phyloP scores from a whole-genome alignment of 805 yeast species.

The Lachancea sp. region DNA sequence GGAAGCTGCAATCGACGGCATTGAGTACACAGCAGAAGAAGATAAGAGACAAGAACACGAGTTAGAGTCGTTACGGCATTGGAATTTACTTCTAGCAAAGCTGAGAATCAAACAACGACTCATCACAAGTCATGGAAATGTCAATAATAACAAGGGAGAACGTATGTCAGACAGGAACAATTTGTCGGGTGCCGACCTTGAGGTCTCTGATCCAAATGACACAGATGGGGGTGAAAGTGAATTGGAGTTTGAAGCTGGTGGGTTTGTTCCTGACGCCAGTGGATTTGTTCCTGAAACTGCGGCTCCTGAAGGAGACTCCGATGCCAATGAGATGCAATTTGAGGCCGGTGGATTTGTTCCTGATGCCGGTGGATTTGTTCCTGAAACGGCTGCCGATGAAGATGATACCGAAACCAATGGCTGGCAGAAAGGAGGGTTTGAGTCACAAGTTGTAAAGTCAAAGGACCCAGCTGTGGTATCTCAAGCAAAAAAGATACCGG shows the following conservation, averaged over 20 bases:
- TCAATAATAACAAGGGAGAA: constrained; percentile 8
- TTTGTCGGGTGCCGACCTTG: constrained; percentile 6
- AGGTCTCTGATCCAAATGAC: background rate
- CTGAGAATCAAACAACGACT: constrained; percentile 33
- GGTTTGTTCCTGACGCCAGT: constrained; percentile 7
- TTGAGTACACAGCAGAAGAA: constrained; percentile 27
- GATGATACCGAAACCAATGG: too few species aligned
- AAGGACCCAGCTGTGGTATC: background rate
- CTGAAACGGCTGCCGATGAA: too few species aligned
- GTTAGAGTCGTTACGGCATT: constrained; percentile 39
- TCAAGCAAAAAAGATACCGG: background rate
- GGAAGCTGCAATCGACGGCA: constrained; percentile 24
- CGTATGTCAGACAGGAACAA: constrained; percentile 16
- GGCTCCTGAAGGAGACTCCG: background rate
- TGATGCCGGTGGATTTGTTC: too few species aligned
- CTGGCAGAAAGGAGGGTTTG: constrained; percentile 10
- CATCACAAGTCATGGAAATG: constrained; percentile 41
- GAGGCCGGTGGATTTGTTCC: too few species aligned
- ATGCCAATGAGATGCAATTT: background rate
- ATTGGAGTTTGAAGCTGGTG: constrained; percentile 5
- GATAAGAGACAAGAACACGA: constrained; percentile 40
- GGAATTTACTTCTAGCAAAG: constrained; percentile 33
- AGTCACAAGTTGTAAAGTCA: background rate
- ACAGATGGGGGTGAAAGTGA: background rate
- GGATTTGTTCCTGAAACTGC: constrained; percentile 6